Evolutionary conservation across 257 asterid species (phyloP).

Genomic region (Salvia rosmarinus): DNA sequence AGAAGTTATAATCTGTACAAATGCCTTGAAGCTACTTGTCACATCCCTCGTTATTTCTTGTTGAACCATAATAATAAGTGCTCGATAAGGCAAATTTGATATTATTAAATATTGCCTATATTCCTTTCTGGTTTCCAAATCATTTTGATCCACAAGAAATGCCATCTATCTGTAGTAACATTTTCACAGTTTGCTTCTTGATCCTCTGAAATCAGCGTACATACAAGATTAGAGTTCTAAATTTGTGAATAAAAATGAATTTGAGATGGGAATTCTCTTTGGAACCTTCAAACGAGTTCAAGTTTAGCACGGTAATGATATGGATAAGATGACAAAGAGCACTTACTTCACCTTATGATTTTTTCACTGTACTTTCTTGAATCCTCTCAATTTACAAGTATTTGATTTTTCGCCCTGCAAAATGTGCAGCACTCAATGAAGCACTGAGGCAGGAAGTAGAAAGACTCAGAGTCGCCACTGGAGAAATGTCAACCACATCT

Average conservation of each 20-base stretch:
- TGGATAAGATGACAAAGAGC: too few relatives aligned
- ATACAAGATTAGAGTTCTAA: background rate
- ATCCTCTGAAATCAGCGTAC: conserved; percentile 4
- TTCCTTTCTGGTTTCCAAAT: background rate
- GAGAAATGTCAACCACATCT: conserved; percentile 63
- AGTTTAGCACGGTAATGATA: background rate
- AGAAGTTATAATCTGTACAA: background rate
- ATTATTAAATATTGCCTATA: background rate
- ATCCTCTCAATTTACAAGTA: background rate
- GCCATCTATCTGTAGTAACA: background rate
- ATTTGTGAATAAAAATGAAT: background rate
- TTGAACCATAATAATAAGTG: background rate
- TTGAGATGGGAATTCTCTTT: background rate
- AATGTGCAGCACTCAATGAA: conserved; percentile 73
- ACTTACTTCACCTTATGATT: background rate
- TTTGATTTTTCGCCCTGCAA: background rate
- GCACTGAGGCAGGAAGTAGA: conserved; percentile 90
- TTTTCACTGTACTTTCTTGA: background rate
- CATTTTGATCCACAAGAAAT: background rate
- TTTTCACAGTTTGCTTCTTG: background rate
- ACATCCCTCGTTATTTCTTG: background rate
- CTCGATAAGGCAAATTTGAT: background rate
- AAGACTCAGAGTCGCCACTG: conserved; percentile 77
- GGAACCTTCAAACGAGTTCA: background rate
- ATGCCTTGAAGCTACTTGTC: background rate